Base-by-base conservation (phyloP, 2,329 filamentous ascomycete genomes). In the Nannizziopsis arthrosporioides region DNA sequence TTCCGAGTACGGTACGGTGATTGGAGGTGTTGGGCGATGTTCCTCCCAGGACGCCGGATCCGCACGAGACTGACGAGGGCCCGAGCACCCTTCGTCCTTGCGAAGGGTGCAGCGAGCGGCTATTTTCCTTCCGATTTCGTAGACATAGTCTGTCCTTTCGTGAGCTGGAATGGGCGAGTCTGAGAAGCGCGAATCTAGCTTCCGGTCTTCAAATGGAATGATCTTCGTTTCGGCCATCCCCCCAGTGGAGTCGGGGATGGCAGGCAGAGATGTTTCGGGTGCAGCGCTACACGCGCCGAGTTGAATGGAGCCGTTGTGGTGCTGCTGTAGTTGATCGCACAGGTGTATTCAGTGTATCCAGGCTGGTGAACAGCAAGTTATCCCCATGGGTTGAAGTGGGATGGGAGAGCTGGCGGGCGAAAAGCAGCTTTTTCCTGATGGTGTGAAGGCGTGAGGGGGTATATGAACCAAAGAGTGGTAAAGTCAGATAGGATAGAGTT, bases 1-100 rank as follows among this genome's bases (percentile, higher is more conserved):
- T 54, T 64, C 63, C 43, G 59, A 53, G 47, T 66, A 63, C 40
- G 69, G 69, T n/a, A 72, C 69, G 43, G 64, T 63, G 44, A 72
- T 58, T 41, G 53, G 51, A 30, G 54, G 46, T 12, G 51, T 53
- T 34, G 51, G 51, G 31, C 31, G 30, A 17, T 53, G 48, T n/a
- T 48, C 44, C 31, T 48, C 39, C 50, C 46, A 47, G 9, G 22
- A 12, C 31, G 14, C 19, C 15, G 3, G 18, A 19, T 9, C 12
- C 27, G 18, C 36, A 9, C 6, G 19, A 27, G 32, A 6, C 35
- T 12, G 37, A 31, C 6, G 19, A 27, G 32, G n/a, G 37, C 42
- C 22, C 10, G n/a, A 30, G 17, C 18, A 9, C 8, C 15, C 45
- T 17, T 34, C 32, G 9, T 48, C 32, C 17, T 43, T 11, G 15